Evolutionary conservation across 2,329 filamentous ascomycete species (phyloP).

Genomic region (Xylariaceae sp.): DNA sequence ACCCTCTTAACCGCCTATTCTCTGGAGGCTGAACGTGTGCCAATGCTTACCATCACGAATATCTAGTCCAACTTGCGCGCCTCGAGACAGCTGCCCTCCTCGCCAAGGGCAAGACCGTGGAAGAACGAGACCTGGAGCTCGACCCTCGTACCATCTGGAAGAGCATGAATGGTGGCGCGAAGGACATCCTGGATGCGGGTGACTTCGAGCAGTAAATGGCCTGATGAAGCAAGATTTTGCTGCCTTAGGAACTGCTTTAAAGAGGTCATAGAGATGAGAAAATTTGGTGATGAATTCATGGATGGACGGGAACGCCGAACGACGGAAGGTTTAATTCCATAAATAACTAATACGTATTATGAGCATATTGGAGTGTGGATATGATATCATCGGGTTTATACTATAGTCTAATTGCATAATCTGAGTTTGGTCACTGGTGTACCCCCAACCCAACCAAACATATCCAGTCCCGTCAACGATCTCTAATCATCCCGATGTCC

Average conservation of each 20-base stretch:
- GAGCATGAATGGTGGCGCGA: conserved; percentile 38
- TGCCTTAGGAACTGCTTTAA: not conserved
- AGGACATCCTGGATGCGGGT: conserved; percentile 43
- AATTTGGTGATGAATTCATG: not conserved
- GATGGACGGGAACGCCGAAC: too few relatives aligned
- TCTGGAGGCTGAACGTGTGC: not conserved
- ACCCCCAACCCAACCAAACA: too few relatives aligned
- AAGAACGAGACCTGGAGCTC: conserved; percentile 31
- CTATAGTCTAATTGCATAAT: too few relatives aligned
- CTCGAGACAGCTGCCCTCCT: conserved; percentile 36
- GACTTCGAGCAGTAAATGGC: conserved; percentile 32
- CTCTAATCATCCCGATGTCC: too few relatives aligned
- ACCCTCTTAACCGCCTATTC: too few relatives aligned
- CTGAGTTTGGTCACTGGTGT: too few relatives aligned
- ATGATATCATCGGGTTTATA: too few relatives aligned
- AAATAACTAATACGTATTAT: too few relatives aligned
- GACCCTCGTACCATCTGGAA: conserved; percentile 42
- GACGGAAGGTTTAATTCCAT: too few relatives aligned
- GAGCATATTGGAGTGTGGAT: too few relatives aligned
- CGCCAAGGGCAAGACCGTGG: conserved; percentile 28
- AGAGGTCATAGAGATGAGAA: not conserved
- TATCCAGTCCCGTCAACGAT: too few relatives aligned
- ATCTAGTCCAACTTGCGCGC: conserved; percentile 37
- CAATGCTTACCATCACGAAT: conserved; percentile 1
- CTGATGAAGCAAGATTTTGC: not conserved